Base-by-base conservation (phyloP, 768 basidiomycete species). In the Cyclocybe cylindracea region DNA sequence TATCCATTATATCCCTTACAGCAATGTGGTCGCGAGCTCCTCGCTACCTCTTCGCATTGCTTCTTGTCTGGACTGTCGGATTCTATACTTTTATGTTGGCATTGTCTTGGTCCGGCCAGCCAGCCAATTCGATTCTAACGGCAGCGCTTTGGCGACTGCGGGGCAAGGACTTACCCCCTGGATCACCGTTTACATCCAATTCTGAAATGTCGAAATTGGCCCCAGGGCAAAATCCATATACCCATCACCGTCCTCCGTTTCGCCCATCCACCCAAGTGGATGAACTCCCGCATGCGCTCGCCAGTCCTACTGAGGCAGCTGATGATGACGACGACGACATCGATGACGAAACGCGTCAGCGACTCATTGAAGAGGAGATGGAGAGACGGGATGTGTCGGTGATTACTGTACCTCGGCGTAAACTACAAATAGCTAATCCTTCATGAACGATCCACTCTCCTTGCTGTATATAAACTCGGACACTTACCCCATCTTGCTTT, bases 371-470 rank as follows among this genome's bases (percentile, higher is more conserved):
- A 64, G 85, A 87, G 51, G 90, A 92, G 67, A 89, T 93, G 79
- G 83, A 77, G 36, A 76, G 89, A 58, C 80, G 91, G 44, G 89
- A 92, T 57, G 89, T 92, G 31, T 87, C 87, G n/a, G 89, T 92
- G 61, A 81, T 92, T 54, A 85, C 84, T 5, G 77, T 83, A 39
- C 91, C 91, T 14, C 85, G 82, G 64, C 87, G 89, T 58, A 84
- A 80, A 61, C 70, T 93, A 50, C 84, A 83, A 77, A 79, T 92
- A 43, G 78, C 82, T 46, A 93, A 93, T 67, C 88, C 87, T 10
- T 78, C 77, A 57, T 75, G 66, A 71, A 58, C 9, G 24, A 46
- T 37, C 32, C 39, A 10, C 44, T 42, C 46, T 35, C 39, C 31
- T 38, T 34, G 39, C 36, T 32, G 29, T 48, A 48, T 54, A 14